Evolutionary conservation across 2,329 filamentous ascomycete species (phyloP), one percentile per base, ranked within the genome.

Genomic region (Aspergillus ochraceoroseus): DNA sequence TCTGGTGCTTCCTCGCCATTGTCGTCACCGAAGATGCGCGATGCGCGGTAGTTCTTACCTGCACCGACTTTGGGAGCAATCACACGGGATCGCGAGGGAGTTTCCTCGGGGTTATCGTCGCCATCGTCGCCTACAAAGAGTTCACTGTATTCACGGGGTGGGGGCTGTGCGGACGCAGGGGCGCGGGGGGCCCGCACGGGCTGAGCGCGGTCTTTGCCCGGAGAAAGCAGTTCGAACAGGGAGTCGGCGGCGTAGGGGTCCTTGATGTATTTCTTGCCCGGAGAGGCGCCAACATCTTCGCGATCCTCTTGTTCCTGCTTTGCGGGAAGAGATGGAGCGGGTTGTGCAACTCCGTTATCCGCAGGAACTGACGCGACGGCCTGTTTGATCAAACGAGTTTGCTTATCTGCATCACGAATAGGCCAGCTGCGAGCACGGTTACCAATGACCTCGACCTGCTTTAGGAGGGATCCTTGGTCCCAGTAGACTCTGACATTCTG

Each of bases 381-480:
- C 49, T 70, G 73, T 49, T 76, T 72, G 55, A 95, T 86, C 56
- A 95, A 70, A 56, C 80, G 82, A 53, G 83, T 75, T 70, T 96
- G 89, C 38, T 95, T 88, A 56, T 79, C 79, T 60, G 83, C 85
- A 61, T 95, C 88, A 53, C 81, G 80, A 60, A 98, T 94, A 39
- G 92, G 92, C 92, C 92, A 98, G 68, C 92, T 94, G 63, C 84
- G 85, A 41, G 86, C 87, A 38, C 84, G 83, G 61, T 82, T 83
- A 57, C 92, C 90, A 65, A 98, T 96, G 41, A 95, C 82, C 48
- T 95, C 89, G 49, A 95, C 77, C 65, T 94, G 84, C 70, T 92
- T 96, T 52, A 98, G 77, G 27, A 98, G 77, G 38, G 87, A 84
- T 46, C 82, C 89, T 66, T 98, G 92, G 63, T 98, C 92, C 92